phyloP scores from a whole-genome alignment of 2,329 filamentous ascomycete species.

The Rhexocercosporidium sp. region DNA sequence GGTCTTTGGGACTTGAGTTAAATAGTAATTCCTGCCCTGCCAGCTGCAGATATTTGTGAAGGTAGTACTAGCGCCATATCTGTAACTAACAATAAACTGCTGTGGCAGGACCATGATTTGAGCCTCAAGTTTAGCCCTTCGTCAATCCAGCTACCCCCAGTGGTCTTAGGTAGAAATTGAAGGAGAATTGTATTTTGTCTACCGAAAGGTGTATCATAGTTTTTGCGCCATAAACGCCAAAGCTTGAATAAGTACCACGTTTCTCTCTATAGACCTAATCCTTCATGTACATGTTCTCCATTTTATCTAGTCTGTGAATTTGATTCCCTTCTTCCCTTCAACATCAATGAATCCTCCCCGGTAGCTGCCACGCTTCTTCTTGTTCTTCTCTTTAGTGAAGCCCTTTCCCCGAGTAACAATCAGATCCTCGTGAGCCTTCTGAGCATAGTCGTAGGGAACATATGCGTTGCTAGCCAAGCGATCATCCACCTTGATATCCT shows the following conservation, averaged over 20 bases:
- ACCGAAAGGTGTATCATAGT: slow-evolving; percentile 11
- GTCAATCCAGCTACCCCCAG: too few relatives aligned
- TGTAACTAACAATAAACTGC: too few relatives aligned
- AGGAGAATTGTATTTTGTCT: background rate
- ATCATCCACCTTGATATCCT: slow-evolving; percentile 69
- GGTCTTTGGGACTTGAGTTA: too few relatives aligned
- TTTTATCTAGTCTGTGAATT: slow-evolving; percentile 80
- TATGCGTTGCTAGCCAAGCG: slow-evolving; percentile 81
- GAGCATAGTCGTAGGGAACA: slow-evolving; percentile 84
- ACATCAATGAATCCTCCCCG: slow-evolving; percentile 89
- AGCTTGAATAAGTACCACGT: background rate
- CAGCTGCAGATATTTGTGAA: too few relatives aligned
- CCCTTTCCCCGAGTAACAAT: slow-evolving; percentile 93
- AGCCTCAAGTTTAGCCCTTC: too few relatives aligned
- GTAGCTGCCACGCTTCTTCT: slow-evolving; percentile 92
- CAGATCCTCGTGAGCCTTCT: slow-evolving; percentile 85
- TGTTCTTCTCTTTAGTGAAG: slow-evolving; percentile 99
- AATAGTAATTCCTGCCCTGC: too few relatives aligned
- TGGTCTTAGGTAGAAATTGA: background rate
- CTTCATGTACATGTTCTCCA: background rate
- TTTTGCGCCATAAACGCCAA: slow-evolving; percentile 10
- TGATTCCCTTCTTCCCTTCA: slow-evolving; percentile 80
- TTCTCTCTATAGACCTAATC: background rate
- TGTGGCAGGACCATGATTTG: too few relatives aligned
- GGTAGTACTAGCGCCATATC: too few relatives aligned